Conservation (phyloP, 345 rosid genomes). For the Lumnitzera racemosa region DNA sequence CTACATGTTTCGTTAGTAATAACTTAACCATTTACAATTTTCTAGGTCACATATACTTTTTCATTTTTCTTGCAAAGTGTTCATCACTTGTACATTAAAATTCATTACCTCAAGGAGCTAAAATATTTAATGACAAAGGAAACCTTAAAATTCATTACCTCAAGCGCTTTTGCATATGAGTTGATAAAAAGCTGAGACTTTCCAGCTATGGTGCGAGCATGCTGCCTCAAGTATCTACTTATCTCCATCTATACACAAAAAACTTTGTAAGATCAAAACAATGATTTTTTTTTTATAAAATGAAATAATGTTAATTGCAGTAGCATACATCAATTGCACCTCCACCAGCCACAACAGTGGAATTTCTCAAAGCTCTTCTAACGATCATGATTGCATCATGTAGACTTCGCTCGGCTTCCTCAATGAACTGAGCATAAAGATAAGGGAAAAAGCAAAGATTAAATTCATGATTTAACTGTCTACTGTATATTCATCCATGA, state of each 20-base stretch:
- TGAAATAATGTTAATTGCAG: not conserved
- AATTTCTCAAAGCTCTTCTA: constrained; percentile 92
- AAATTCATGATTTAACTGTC: not conserved
- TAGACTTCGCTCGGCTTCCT: constrained; percentile 98
- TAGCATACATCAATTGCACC: constrained; percentile 96
- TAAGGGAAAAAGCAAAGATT: not conserved
- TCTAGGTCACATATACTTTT: no score
- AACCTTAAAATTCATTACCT: constrained; percentile 38
- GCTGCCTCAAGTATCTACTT: constrained; percentile 83
- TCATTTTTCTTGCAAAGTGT: no score
- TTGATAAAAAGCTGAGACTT: constrained; percentile 93
- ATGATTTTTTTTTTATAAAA: not conserved
- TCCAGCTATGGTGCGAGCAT: constrained; percentile 94
- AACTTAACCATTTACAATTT: no score
- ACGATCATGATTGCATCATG: constrained; percentile 99
- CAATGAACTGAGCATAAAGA: constrained; percentile 64
- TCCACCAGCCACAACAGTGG: constrained; percentile 98
- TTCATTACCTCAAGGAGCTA: no score
- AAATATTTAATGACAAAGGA: no score
- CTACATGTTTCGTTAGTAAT: no score
- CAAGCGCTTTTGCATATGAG: constrained; percentile 96
- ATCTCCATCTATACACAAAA: constrained; percentile 80
- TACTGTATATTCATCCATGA: not conserved
- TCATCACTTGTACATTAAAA: no score
- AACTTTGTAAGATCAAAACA: constrained; percentile 12